Evolutionary conservation across 1,284 basidiomycete species (phyloP).

Genomic region (Ustilago sp.): DNA sequence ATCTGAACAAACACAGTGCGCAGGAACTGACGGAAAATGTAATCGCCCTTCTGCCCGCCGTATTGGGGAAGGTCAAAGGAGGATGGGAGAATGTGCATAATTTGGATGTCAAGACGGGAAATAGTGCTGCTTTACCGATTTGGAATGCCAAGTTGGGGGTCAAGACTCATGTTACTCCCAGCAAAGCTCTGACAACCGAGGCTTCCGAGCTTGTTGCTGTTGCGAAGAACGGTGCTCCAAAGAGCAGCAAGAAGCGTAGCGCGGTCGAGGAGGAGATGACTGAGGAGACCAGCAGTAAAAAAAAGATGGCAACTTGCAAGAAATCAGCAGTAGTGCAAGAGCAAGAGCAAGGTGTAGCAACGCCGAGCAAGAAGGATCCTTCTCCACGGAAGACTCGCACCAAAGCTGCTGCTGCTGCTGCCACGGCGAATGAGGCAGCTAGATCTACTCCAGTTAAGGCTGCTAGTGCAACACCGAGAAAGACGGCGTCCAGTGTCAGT

Average conservation of each 20-base stretch:
- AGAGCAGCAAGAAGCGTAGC: conserved; percentile 2
- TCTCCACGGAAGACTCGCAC: conserved; percentile 32
- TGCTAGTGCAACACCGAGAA: conserved; percentile 2
- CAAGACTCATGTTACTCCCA: conserved; percentile 27
- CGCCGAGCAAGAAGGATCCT: conserved; percentile 1
- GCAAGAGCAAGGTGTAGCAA: neutral
- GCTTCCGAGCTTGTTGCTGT: no score
- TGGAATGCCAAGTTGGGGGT: conserved; percentile 82
- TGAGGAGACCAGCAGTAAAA: conserved; percentile 10
- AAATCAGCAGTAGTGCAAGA: neutral
- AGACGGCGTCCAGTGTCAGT: conserved; percentile 11
- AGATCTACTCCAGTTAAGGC: conserved; percentile 13
- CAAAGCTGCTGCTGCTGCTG: neutral
- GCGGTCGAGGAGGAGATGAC: neutral
- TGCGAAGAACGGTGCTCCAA: neutral
- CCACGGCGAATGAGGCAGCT: neutral
- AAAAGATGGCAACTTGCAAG: neutral
- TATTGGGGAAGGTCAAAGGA: conserved; percentile 77
- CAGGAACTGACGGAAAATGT: conserved; percentile 84
- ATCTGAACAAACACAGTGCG: conserved; percentile 77
- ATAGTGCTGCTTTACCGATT: conserved; percentile 85
- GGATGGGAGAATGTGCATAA: conserved; percentile 93
- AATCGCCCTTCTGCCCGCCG: conserved; percentile 80
- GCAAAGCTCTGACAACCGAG: neutral
- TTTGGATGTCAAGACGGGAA: conserved; percentile 89